A percentile compares a stretch with the other conserved stretches of the same genome.
Evolutionary conservation across 768 basidiomycete genomes (phyloP).

Genomic region (Floccularia luteovirens): DNA sequence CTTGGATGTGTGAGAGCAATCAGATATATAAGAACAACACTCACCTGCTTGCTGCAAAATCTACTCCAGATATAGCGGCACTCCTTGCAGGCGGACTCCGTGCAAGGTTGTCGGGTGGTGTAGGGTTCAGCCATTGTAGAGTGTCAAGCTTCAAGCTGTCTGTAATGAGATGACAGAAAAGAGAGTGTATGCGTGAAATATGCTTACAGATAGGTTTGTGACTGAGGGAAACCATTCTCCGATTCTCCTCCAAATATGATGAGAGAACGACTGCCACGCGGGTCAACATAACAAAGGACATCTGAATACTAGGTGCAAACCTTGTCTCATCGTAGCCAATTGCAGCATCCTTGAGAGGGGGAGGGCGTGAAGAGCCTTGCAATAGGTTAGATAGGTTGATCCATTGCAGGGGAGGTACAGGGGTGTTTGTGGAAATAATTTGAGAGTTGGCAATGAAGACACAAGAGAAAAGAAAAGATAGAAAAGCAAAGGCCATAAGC

Average conservation of each 20-base stretch:
- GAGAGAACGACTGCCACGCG: conserved; percentile 41
- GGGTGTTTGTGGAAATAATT: conserved; percentile 41
- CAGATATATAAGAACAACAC: conserved; percentile 2
- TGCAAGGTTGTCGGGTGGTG: conserved; percentile 39
- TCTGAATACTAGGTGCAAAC: conserved; percentile 13
- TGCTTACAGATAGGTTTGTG: conserved; percentile 61
- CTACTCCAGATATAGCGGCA: conserved; percentile 55
- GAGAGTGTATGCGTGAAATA: conserved; percentile 1
- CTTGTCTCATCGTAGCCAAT: conserved; percentile 54
- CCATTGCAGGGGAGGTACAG: conserved; percentile 67
- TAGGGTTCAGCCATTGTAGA: conserved; percentile 53
- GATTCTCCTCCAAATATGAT: conserved; percentile 77
- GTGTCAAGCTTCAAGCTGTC: conserved; percentile 55
- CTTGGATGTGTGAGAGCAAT: conserved; percentile 25
- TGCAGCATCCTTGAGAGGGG: conserved; percentile 62
- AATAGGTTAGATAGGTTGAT: conserved; percentile 59
- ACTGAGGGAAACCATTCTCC: conserved; percentile 51
- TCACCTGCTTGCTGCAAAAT: conserved; percentile 79
- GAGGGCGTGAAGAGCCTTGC: conserved; percentile 45
- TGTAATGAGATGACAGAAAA: conserved; percentile 6
- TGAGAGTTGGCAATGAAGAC: conserved; percentile 26
- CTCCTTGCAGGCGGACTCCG: conserved; percentile 53
- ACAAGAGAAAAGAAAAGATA: conserved; percentile 17
- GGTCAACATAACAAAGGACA: conserved; percentile 15
- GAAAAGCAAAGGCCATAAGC: conserved; percentile 12